phyloP scores from a whole-genome alignment of 108 stramenopile genomes.

The Nannochloropsis oceanica region DNA sequence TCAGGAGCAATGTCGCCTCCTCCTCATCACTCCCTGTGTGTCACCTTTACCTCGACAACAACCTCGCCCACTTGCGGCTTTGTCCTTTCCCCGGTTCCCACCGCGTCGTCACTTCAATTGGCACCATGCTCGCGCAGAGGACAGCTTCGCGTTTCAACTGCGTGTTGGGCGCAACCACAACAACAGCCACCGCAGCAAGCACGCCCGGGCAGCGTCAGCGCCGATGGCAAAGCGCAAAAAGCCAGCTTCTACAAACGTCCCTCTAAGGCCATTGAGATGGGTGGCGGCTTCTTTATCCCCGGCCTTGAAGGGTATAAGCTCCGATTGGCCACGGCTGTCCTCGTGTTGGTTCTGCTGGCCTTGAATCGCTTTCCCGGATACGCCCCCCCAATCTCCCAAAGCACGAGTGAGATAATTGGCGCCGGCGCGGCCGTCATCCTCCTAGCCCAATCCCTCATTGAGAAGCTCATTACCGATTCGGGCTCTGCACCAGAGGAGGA shows the following conservation, averaged over 20 bases:
- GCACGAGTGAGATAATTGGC: neutral
- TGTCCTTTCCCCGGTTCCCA: too few species aligned
- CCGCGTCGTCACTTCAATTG: too few species aligned
- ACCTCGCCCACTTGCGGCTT: too few species aligned
- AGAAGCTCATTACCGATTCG: neutral
- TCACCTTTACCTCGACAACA: too few species aligned
- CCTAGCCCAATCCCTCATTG: neutral
- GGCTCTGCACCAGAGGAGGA: neutral
- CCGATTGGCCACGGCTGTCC: slow-evolving; percentile 35
- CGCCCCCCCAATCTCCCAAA: neutral
- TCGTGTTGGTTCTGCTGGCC: slow-evolving; percentile 45
- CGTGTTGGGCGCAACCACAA: too few species aligned
- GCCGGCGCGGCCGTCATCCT: neutral
- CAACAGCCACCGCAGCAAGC: too few species aligned
- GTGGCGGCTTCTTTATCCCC: slow-evolving; percentile 83
- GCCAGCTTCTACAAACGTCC: slow-evolving; percentile 65
- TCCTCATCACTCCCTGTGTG: too few species aligned
- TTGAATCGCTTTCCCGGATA: slow-evolving; percentile 5
- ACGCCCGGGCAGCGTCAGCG: neutral
- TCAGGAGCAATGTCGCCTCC: too few species aligned
- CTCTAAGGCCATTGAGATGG: slow-evolving; percentile 75
- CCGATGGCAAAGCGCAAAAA: neutral
- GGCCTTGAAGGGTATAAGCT: slow-evolving; percentile 76
- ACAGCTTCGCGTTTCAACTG: too few species aligned
- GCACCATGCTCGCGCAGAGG: too few species aligned